Percentiles rank a stretch among this genome's conserved stretches.
Evolutionary conservation across 176 grass and related monocot species (phyloP).

Genomic region (Coix lacrymajobi): DNA sequence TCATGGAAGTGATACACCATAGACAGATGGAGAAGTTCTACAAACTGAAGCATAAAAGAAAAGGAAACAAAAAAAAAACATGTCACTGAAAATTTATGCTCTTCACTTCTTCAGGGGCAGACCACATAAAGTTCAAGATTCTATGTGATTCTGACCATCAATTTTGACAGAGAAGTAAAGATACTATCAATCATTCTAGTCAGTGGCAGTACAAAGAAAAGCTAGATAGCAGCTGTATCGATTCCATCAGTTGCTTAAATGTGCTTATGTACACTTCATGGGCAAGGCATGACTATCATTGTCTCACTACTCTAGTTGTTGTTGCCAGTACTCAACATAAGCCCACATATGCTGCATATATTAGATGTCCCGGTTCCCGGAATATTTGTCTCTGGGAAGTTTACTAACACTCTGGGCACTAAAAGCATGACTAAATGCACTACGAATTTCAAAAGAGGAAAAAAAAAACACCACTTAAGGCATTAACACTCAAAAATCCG

Average conservation of each 20-base stretch:
- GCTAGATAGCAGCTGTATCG: not conserved
- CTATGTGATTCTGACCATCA: not conserved
- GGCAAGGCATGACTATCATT: not conserved
- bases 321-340: not conserved
- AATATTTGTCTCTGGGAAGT: not conserved
- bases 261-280: not conserved
- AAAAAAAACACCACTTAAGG: not conserved
- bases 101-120: not conserved
- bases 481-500: not conserved
- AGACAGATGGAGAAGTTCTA: slow-evolving; percentile 49
- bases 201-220: not conserved
- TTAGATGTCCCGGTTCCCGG: not conserved
- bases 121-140: not conserved
- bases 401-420: not conserved
- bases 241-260: not conserved
- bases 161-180: not conserved
- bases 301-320: not conserved
- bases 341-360: not conserved
- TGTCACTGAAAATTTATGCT: not conserved
- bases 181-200: not conserved
- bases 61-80: not conserved
- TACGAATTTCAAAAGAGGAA: not conserved
- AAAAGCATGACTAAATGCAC: not conserved
- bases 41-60: slow-evolving; percentile 47
- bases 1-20: slow-evolving; percentile 93